Percentiles rank a stretch among this genome's conserved stretches.
These are phyloP conservation scores for Pilaira anomala DNA, from an alignment of 192 early-diverging fungal genomes.

Conservation along the genomic window DNA sequence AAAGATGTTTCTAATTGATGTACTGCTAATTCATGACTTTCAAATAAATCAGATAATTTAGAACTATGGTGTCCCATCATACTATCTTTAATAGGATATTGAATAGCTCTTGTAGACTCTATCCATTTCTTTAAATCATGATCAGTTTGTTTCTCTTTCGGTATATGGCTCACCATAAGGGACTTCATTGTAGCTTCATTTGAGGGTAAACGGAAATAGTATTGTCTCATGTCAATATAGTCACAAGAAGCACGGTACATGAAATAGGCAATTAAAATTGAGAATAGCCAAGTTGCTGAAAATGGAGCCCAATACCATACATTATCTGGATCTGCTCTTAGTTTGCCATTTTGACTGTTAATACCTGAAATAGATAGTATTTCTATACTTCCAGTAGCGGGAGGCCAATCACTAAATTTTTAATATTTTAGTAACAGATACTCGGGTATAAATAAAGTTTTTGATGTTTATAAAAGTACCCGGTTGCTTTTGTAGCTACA, in stretches of 20 bases:
- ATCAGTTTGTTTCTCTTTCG: conserved; percentile 35
- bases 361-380: conserved; percentile 37
- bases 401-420: conserved; percentile 36
- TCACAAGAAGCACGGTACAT: conserved; percentile 53
- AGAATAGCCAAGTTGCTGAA: conserved; percentile 62
- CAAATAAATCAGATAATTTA: conserved; percentile 61
- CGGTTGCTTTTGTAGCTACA: conserved; percentile 34
- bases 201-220: conserved; percentile 50
- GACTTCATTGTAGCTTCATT: conserved; percentile 63
- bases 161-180: conserved; percentile 62
- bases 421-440: background rate
- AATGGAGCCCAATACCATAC: conserved; percentile 66
- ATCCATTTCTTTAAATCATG: conserved; percentile 18
- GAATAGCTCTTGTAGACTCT: conserved; percentile 10
- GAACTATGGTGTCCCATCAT: conserved; percentile 68
- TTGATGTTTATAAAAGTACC: conserved; percentile 24
- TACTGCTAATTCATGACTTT: conserved; percentile 61
- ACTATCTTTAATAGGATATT: conserved; percentile 48
- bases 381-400: conserved; percentile 28
- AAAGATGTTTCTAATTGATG: conserved; percentile 63
- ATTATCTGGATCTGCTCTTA: conserved; percentile 26
- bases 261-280: conserved; percentile 49
- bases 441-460: background rate
- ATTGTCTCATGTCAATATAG: conserved; percentile 50
- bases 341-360: conserved; percentile 28